A percentile compares a stretch with the other conserved stretches of the same genome.
These are phyloP conservation scores for Ophiostoma australiae DNA, from an alignment of 2,329 filamentous ascomycete species.

Conservation along the genomic window DNA sequence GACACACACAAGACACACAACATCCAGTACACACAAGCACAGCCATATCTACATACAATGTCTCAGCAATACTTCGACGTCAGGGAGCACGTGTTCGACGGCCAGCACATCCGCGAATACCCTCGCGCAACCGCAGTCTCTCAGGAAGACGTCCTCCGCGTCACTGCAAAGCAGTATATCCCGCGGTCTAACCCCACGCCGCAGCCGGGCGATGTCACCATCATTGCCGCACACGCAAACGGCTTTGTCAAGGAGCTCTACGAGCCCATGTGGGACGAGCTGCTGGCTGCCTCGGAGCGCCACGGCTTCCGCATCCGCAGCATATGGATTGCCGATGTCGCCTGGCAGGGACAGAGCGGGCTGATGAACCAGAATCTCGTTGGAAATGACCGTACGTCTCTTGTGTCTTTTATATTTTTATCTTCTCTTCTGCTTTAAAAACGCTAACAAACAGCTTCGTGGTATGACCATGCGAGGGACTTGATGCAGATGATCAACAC, in stretches of 20 bases:
- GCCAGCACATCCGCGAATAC: conserved; percentile 79
- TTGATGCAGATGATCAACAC: conserved; percentile 79
- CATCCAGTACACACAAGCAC: neutral
- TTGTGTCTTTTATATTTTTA: neutral
- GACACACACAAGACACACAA: neutral
- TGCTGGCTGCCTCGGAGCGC: conserved; percentile 54
- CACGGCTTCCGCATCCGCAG: conserved; percentile 65
- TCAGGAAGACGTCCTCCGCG: conserved; percentile 67
- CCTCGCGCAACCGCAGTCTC: conserved; percentile 63
- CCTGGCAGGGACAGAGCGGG: conserved; percentile 75
- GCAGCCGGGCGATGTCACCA: conserved; percentile 70
- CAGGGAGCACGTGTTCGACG: conserved; percentile 67
- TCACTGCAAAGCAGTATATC: conserved; percentile 84
- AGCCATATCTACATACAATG: conserved; percentile 19
- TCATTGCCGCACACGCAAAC: conserved; percentile 85
- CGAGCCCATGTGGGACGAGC: conserved; percentile 84
- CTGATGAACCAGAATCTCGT: conserved; percentile 69
- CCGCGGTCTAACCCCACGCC: conserved; percentile 66
- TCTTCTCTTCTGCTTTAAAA: conserved; percentile 21
- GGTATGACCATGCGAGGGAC: conserved; percentile 81
- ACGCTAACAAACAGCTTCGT: conserved; percentile 54
- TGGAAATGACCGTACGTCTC: conserved; percentile 72
- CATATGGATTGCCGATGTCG: conserved; percentile 89
- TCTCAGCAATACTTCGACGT: conserved; percentile 51
- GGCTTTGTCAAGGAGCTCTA: conserved; percentile 95